phyloP scores from a whole-genome alignment of 2,329 filamentous ascomycete species.

The Aspergillus latus region DNA sequence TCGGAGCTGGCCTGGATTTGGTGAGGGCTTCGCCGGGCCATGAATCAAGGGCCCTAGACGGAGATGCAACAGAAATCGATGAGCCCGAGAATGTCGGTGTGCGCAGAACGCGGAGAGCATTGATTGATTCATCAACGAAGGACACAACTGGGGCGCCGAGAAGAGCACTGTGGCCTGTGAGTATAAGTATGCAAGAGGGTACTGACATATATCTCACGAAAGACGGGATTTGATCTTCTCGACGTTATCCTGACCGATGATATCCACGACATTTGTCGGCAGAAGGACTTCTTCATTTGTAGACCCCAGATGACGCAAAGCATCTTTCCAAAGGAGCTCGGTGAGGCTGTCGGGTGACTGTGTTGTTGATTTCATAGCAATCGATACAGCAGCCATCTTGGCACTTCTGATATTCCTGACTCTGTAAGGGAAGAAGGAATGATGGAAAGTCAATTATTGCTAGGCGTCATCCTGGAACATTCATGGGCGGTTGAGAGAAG shows the following conservation, averaged over 20 bases:
- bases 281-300: slow-evolving; percentile 36
- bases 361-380: slow-evolving; percentile 15
- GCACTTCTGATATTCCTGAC: neutral
- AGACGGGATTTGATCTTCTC: slow-evolving; percentile 33
- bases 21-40: slow-evolving; percentile 2
- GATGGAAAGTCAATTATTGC: neutral
- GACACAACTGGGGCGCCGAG: slow-evolving; percentile 28
- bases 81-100: slow-evolving; percentile 27
- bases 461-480: neutral
- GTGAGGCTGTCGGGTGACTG: slow-evolving; percentile 22
- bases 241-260: slow-evolving; percentile 32
- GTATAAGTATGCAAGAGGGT: neutral
- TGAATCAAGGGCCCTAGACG: slow-evolving; percentile 19
- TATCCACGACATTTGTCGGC: slow-evolving; percentile 30
- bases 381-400: slow-evolving; percentile 18
- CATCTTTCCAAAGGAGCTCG: slow-evolving; percentile 33
- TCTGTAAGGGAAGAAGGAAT: neutral
- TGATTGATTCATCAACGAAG: slow-evolving; percentile 30
- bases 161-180: slow-evolving; percentile 24
- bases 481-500: neutral
- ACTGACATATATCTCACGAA: slow-evolving; percentile 23
- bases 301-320: slow-evolving; percentile 27
- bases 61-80: slow-evolving; percentile 25
- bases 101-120: slow-evolving; percentile 32
- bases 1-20: slow-evolving; percentile 11